These are phyloP conservation scores for Diaporthe batatas DNA, from an alignment of 2,329 filamentous ascomycete genomes.

Conservation along the genomic window DNA sequence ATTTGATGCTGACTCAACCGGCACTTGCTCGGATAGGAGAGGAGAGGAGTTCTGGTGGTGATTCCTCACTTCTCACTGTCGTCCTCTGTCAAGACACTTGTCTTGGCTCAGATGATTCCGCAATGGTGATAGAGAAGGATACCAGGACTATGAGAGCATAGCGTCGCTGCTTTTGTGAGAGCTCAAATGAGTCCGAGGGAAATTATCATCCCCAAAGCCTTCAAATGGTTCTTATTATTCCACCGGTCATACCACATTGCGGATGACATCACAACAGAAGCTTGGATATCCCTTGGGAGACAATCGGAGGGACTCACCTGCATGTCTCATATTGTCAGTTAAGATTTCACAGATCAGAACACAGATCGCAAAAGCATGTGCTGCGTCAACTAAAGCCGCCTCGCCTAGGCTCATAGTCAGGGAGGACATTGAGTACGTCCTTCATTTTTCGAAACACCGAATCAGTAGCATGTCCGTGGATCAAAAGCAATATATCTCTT, in stretches of 20 bases:
- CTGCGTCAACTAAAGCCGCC: not conserved
- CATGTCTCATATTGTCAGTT: constrained; percentile 10
- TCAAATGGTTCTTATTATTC: too few relatives aligned
- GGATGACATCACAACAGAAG: not conserved
- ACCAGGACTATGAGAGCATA: not conserved
- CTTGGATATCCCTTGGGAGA: not conserved
- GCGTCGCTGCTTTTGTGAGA: not conserved
- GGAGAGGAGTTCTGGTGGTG: not conserved
- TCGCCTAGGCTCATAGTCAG: not conserved
- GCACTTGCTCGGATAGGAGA: not conserved
- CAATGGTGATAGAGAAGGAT: too few relatives aligned
- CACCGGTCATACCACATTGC: not conserved
- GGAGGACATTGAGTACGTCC: not conserved
- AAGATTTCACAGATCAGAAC: not conserved
- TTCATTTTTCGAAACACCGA: not conserved
- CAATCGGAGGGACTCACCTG: constrained; percentile 1
- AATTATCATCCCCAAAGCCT: not conserved
- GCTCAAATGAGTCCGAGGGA: not conserved
- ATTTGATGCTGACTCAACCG: not conserved
- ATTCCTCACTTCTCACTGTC: constrained; percentile 13
- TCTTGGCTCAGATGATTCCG: not conserved
- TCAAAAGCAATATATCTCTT: constrained; percentile 6
- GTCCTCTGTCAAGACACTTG: not conserved
- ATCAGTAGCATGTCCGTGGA: not conserved
- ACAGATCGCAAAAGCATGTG: not conserved